Conservation (phyloP, 768 basidiomycete species). For the Coprinopsis sp. region DNA sequence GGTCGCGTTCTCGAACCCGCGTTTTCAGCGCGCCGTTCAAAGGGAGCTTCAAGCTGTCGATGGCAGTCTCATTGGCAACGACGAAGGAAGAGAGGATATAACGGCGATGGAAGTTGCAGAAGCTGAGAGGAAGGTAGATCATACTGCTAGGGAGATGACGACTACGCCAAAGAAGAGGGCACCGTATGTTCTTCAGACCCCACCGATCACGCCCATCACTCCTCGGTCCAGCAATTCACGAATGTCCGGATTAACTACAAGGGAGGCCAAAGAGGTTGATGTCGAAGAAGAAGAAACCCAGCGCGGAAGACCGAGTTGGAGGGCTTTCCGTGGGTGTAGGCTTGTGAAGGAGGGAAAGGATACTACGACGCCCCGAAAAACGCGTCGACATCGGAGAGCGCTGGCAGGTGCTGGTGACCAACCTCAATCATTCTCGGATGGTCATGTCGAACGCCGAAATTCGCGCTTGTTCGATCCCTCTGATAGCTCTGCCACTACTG, state of each 20-base stretch:
- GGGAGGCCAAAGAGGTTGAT: background rate
- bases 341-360: too few species aligned
- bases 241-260: background rate
- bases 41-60: conserved; percentile 27
- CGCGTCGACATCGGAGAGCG: too few species aligned
- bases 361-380: too few species aligned
- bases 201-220: background rate
- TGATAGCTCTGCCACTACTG: too few species aligned
- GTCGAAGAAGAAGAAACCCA: background rate
- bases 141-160: background rate
- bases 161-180: background rate
- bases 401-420: too few species aligned
- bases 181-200: background rate
- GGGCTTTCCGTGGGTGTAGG: too few species aligned
- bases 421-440: too few species aligned
- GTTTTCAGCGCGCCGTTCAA: conserved; percentile 34
- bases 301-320: too few species aligned
- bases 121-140: conserved; percentile 8
- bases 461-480: too few species aligned
- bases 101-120: conserved; percentile 13
- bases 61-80: conserved; percentile 14
- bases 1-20: conserved; percentile 30
- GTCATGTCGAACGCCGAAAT: too few species aligned
- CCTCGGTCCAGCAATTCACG: background rate
- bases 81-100: conserved; percentile 10